Evolutionary conservation across 2,329 filamentous ascomycete species (phyloP).

Genomic region (Graphiopsis chlorocephala): DNA sequence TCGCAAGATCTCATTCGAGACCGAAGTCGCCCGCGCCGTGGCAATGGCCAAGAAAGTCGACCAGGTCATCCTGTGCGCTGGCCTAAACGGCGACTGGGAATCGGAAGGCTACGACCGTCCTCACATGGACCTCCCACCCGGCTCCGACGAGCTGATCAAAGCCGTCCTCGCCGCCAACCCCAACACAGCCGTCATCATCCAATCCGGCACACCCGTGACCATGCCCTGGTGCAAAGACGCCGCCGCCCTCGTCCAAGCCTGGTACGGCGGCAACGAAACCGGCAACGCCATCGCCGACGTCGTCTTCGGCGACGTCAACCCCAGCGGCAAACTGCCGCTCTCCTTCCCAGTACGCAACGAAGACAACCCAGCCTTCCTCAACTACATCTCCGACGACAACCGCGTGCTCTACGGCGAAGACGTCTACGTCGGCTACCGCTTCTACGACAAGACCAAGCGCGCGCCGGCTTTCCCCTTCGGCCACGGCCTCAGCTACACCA

Average conservation of each 20-base stretch:
- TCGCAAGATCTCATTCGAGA: conserved; percentile 55
- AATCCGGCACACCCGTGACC: conserved; percentile 71
- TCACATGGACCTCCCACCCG: conserved; percentile 58
- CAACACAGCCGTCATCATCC: conserved; percentile 70
- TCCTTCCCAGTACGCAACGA: conserved; percentile 58
- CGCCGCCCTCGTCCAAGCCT: conserved; percentile 59
- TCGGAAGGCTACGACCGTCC: conserved; percentile 67
- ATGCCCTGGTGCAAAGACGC: conserved; percentile 69
- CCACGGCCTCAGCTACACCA: conserved; percentile 74
- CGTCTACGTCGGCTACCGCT: conserved; percentile 69
- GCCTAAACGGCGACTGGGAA: conserved; percentile 75
- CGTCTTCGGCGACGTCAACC: conserved; percentile 70
- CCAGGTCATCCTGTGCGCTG: conserved; percentile 74
- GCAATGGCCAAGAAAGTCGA: conserved; percentile 67
- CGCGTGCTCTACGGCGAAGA: conserved; percentile 70
- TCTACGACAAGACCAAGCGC: conserved; percentile 63
- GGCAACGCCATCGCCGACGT: conserved; percentile 79
- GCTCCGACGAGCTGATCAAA: conserved; percentile 63
- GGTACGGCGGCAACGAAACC: conserved; percentile 66
- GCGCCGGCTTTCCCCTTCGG: conserved; percentile 71
- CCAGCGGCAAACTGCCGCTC: conserved; percentile 71
- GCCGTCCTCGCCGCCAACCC: conserved; percentile 65
- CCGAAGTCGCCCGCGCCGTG: conserved; percentile 65
- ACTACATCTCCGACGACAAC: conserved; percentile 69
- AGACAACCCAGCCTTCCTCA: conserved; percentile 65